Evolutionary conservation across 2,329 filamentous ascomycete genomes (phyloP), one percentile per base, ranked within the genome.

Genomic region (Xylaria sp.): DNA sequence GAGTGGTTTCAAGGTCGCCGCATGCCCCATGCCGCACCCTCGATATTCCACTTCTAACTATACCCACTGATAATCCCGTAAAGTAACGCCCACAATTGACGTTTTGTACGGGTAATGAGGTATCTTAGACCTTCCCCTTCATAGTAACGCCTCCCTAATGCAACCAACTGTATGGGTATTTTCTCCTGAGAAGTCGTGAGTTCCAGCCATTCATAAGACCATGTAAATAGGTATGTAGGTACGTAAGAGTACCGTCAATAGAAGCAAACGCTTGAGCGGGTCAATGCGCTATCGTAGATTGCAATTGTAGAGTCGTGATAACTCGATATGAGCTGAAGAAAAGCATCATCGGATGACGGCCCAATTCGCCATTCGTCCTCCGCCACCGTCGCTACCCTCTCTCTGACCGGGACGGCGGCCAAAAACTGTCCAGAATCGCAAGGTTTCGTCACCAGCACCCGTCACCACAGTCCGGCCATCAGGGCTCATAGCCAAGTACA

Each of bases 361-460:
- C 89, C 90, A 94, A 72, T 91, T 89, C 48, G 86, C 84, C 59
- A 94, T 79, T 65, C 83, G 82, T 54, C 86, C 79, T 49, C 79
- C 79, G 10, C 82, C 78, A 47, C 75, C 76, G 59, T 86, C 83
- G 66, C 87, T 86, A 49, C 89, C 87, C 60, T 89, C 87, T 63
- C 87, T 82, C 61, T 84, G 81, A 30, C 88, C 87, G 34, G 89
- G 86, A 70, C 91, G 88, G 70, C 89, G 88, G 61, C 90, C 91
- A 76, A 99, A 99, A 1, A 94, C 89, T 60, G 94, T 94, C 94
- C 94, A 99, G 76, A 99, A 99, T 49, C 94, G 81, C 54, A 99
- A 76, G 0, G 94, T 99, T 77, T 99, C 94, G 66, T 99, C 94
- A 13, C 94, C 94, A 3, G 94, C 94, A 23, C 94, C 94, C 0